Base-by-base conservation (phyloP, 768 basidiomycete genomes). In the Galerina marginata region DNA sequence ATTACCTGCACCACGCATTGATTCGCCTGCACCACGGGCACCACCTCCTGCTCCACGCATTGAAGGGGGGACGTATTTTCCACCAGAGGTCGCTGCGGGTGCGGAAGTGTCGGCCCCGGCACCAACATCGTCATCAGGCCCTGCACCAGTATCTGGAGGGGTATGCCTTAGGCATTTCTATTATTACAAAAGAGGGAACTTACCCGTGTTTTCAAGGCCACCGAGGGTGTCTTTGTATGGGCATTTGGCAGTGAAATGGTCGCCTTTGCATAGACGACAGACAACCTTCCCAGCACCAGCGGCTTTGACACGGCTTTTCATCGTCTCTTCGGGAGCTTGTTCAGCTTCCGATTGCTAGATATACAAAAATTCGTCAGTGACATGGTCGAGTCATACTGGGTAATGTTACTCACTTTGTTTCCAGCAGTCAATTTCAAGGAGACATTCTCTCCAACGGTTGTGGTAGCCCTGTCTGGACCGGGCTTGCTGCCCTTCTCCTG, bases 191-290 rank as follows among this genome's bases (percentile, higher is more conserved):
- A 49, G 12, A 39, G 23, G 15, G 39, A 33, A 72, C 79, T 54
- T 68, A 83, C 88, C 88, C 4, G 78, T 76, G 11, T 80, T 81
- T 53, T 88, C 92, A 49, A 95, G 79, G 3, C 86, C 91, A 9
- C 88, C 89, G 12, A 99, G 84, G 9, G 92, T 91, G 68, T 98
- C 95, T 77, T 95, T 97, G 84, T 95, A 96, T 6, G 97, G 97
- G 83, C 97, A 99, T 75, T 96, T 95, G 63, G 95, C 92, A 12
- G 97, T 99, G 76, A 96, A 99, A 79, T 99, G 97, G 64, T 91
- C 92, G 54, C 96, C 97, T 72, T 96, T 93, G 80, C 97, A 99
- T 56, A 97, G 79, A 64, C 97, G 85, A 83, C 97, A 99, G 45
- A 83, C 76, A 63, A 99, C 92, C 71, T 95, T 95, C 71, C 94